These are phyloP conservation scores for Leishmania gerbilli DNA, from an alignment of 208 protist species.

Conservation along the genomic window DNA sequence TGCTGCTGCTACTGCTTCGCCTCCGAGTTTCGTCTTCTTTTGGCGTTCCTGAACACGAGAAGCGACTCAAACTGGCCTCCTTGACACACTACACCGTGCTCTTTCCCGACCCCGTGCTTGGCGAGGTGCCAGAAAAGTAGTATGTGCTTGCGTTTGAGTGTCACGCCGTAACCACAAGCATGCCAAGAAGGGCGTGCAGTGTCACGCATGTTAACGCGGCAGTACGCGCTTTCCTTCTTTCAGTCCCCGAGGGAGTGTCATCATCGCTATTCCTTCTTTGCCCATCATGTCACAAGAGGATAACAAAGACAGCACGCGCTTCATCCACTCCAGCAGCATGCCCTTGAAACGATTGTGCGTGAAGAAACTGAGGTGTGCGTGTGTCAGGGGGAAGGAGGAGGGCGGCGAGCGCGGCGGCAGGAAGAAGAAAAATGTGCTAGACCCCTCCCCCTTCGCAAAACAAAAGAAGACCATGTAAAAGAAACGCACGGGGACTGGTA, in stretches of 20 bases:
- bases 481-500: background rate
- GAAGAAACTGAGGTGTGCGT: background rate
- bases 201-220: background rate
- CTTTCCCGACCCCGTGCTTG: background rate
- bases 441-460: no score
- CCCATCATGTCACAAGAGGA: background rate
- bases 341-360: no score
- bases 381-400: background rate
- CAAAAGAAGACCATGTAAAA: background rate
- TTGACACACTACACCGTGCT: background rate
- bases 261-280: background rate
- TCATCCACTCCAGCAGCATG: background rate
- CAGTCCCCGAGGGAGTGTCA: background rate
- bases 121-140: background rate
- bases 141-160: background rate
- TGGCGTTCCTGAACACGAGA: background rate
- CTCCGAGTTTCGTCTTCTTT: background rate
- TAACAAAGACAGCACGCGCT: background rate
- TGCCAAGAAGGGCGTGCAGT: background rate
- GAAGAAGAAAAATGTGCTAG: no score
- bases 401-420: background rate
- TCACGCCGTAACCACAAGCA: background rate
- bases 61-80: background rate
- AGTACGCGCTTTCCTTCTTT: background rate
- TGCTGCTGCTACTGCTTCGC: background rate